Evolutionary conservation across 371 early-diverging fungal genomes (phyloP).

Genomic region (Actinomucor elegans): DNA sequence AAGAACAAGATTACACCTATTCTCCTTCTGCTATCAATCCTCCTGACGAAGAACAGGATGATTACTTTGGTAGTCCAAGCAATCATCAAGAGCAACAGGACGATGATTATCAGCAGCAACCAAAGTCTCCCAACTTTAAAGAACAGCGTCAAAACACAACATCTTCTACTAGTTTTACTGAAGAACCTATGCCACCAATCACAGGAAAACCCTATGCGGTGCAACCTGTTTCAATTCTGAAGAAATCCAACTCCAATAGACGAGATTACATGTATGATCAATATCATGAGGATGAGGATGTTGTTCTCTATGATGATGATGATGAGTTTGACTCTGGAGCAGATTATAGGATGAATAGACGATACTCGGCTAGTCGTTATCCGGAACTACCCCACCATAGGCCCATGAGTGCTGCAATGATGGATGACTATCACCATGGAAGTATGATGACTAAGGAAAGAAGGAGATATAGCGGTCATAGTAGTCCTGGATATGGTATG

Average conservation of each 20-base stretch:
- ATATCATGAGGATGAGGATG: neutral
- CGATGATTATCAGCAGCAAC: neutral
- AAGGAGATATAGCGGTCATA: no score
- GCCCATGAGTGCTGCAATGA: no score
- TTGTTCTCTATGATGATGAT: neutral
- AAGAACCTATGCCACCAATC: neutral
- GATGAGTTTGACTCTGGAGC: constrained; percentile 4
- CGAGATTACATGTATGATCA: neutral
- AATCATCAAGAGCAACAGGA: neutral
- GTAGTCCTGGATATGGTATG: no score
- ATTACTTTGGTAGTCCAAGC: no score
- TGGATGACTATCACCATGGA: no score
- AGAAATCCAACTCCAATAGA: constrained; percentile 9
- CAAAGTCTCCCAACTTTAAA: no score
- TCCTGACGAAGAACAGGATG: neutral
- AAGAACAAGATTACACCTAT: neutral
- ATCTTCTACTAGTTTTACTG: neutral
- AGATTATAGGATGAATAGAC: no score
- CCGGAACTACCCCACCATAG: no score
- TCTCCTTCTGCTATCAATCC: neutral
- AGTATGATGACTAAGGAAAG: no score
- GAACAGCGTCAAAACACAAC: no score
- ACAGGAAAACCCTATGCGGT: neutral
- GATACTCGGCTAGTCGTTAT: no score
- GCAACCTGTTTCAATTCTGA: constrained; percentile 19